Percentiles rank a stretch among this genome's conserved stretches.
phyloP scores from a whole-genome alignment of 805 yeast genomes.

The Metschnikowia baotianmanensis region DNA sequence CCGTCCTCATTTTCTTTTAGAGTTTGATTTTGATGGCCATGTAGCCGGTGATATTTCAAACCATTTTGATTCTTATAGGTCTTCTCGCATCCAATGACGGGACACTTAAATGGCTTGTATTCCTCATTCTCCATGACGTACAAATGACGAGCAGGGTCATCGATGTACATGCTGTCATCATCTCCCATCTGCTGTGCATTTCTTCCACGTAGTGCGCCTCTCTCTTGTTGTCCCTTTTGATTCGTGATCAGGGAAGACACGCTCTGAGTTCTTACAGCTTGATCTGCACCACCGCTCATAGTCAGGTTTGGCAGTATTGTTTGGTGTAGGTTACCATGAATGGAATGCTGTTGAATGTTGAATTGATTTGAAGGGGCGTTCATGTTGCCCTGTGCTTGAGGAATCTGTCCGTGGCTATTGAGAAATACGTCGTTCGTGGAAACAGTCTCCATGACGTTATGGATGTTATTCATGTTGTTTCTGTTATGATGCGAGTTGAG shows the following conservation, averaged over 20 bases:
- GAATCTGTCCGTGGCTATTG: slow-evolving; percentile 36
- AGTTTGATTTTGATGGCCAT: slow-evolving; percentile 96
- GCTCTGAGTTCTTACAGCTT: slow-evolving; percentile 2
- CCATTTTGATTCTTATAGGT: slow-evolving; percentile 98
- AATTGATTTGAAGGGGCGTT: slow-evolving; percentile 22
- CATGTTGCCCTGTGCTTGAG: slow-evolving; percentile 15
- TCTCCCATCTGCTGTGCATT: slow-evolving; percentile 31
- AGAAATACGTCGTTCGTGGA: slow-evolving; percentile 91
- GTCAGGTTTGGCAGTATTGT: slow-evolving; percentile 20
- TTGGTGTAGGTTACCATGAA: slow-evolving; percentile 18
- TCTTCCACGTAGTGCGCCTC: slow-evolving; percentile 9
- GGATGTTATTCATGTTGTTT: slow-evolving; percentile 42
- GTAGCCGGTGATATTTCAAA: slow-evolving; percentile 88
- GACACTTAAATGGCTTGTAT: slow-evolving; percentile 94
- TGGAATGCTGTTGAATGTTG: slow-evolving; percentile 25
- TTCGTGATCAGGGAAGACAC: slow-evolving; percentile 10
- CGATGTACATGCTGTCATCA: slow-evolving; percentile 74
- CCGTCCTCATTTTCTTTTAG: slow-evolving; percentile 91
- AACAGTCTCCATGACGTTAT: slow-evolving; percentile 78
- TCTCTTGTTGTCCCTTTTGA: slow-evolving; percentile 6
- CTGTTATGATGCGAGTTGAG: slow-evolving; percentile 32
- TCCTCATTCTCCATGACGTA: slow-evolving; percentile 91
- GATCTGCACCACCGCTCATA: slow-evolving; percentile 10
- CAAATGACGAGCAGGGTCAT: slow-evolving; percentile 93
- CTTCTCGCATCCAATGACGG: slow-evolving; percentile 97